A percentile compares a stretch with the other conserved stretches of the same genome.
Evolutionary conservation across 2,329 filamentous ascomycete genomes (phyloP).

Genomic region (Colletotrichum sp.): DNA sequence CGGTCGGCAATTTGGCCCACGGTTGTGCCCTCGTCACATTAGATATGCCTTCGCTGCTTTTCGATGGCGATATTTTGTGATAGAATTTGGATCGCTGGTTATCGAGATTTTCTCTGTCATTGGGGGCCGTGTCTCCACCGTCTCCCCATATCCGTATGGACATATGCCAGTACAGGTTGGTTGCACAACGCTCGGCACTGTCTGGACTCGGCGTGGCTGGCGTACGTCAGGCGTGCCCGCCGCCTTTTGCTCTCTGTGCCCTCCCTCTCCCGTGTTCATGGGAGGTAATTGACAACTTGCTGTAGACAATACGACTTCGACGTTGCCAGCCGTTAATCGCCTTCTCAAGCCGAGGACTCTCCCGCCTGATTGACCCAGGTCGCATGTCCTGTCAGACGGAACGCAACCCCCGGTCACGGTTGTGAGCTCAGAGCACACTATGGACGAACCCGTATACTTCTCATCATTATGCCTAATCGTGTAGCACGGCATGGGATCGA

Average conservation of each 20-base stretch:
- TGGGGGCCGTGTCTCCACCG: neutral
- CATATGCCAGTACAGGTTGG: neutral
- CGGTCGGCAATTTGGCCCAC: neutral
- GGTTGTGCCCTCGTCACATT: neutral
- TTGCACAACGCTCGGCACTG: neutral
- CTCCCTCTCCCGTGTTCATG: neutral
- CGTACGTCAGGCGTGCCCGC: neutral
- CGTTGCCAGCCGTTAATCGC: neutral
- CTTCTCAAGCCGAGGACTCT: neutral
- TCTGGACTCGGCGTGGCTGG: neutral
- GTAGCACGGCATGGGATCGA: neutral
- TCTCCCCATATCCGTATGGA: neutral
- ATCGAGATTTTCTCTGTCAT: neutral
- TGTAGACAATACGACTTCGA: neutral
- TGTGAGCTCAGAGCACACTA: neutral
- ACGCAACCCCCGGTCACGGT: neutral
- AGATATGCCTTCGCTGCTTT: neutral
- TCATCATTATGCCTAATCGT: neutral
- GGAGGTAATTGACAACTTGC: neutral
- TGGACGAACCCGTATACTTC: neutral
- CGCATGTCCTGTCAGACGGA: neutral
- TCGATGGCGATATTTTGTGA: conserved; percentile 9
- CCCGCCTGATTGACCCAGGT: neutral
- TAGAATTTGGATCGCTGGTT: conserved; percentile 5
- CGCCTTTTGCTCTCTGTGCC: neutral